phyloP scores from a whole-genome alignment of 176 grass and related monocot species.

The Zea mays region Zm-B73-REFERENCE-NAM-5.0 NC_050101.1:162936501-162937000 shows the following conservation, averaged over 20 bases:
- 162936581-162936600: neutral
- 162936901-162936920: neutral
- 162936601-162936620: neutral
- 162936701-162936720: conserved; percentile 96
- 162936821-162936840: neutral
- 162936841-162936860: neutral
- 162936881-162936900: neutral
- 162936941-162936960: neutral
- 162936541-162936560: neutral
- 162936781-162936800: conserved; percentile 21
- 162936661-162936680: conserved; percentile 20
- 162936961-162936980: neutral
- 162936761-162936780: conserved; percentile 67
- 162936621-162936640: neutral
- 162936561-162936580: neutral
- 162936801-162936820: neutral
- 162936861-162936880: neutral
- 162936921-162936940: neutral
- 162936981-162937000: neutral
- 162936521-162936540: neutral
- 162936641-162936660: neutral
- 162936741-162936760: conserved; percentile 90
- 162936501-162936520: no score
- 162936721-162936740: conserved; percentile 93
- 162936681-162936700: conserved; percentile 92